phyloP scores from a whole-genome alignment of 768 basidiomycete genomes.

The Amanita pallidorosea region DNA sequence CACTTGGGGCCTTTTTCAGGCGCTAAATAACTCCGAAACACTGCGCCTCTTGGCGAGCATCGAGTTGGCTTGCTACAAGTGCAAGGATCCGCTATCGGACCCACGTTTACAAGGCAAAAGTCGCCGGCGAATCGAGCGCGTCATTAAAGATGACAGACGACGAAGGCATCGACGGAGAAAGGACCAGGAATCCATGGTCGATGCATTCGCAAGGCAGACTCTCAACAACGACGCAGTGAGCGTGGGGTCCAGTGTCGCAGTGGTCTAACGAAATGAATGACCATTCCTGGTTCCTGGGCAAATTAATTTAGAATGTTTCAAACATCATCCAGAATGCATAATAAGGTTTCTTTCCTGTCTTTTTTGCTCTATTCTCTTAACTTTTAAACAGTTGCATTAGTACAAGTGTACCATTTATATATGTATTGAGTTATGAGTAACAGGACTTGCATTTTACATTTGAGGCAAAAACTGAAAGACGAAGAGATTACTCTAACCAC shows the following conservation, averaged over 20 bases:
- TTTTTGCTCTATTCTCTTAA: neutral
- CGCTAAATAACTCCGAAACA: slow-evolving; percentile 75
- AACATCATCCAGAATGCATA: neutral
- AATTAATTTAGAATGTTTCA: neutral
- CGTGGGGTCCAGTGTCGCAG: slow-evolving; percentile 15
- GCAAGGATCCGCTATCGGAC: slow-evolving; percentile 57
- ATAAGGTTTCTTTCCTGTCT: neutral
- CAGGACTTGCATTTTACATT: neutral
- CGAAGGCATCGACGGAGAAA: slow-evolving; percentile 73
- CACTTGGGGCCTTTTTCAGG: slow-evolving; percentile 28
- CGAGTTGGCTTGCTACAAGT: slow-evolving; percentile 75
- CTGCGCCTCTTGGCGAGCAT: slow-evolving; percentile 74
- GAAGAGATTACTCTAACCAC: neutral
- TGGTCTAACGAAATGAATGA: slow-evolving; percentile 8
- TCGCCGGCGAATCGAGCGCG: slow-evolving; percentile 62
- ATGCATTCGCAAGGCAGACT: slow-evolving; percentile 59
- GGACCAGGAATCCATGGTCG: slow-evolving; percentile 75
- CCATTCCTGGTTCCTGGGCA: neutral
- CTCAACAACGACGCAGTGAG: slow-evolving; percentile 20
- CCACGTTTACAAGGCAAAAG: slow-evolving; percentile 54
- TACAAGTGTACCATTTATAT: slow-evolving; percentile 1
- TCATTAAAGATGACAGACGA: slow-evolving; percentile 81
- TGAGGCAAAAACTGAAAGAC: neutral
- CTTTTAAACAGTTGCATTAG: slow-evolving; percentile 4
- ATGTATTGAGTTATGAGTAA: slow-evolving; percentile 2